These are phyloP conservation scores for Funneliformis caledonium DNA, from an alignment of 371 early-diverging fungal genomes.

Conservation along the genomic window DNA sequence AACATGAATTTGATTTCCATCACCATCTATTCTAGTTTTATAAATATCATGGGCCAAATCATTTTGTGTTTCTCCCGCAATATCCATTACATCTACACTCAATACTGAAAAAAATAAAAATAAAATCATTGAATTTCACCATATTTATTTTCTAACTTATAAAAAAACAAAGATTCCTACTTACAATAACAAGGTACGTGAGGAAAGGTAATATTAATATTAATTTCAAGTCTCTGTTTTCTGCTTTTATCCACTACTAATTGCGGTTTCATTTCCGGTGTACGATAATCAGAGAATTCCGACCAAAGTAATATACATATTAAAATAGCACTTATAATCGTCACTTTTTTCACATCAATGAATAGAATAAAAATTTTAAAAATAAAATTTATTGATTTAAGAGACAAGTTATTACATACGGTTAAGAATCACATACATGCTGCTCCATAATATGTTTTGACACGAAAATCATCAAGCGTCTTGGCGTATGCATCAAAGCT, in stretches of 20 bases:
- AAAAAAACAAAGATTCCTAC: slow-evolving; percentile 33
- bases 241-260: slow-evolving; percentile 85
- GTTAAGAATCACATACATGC: slow-evolving; percentile 55
- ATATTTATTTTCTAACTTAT: background rate
- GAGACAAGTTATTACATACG: background rate
- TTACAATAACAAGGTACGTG: slow-evolving; percentile 89
- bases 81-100: slow-evolving; percentile 88
- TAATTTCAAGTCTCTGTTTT: slow-evolving; percentile 88
- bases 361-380: background rate
- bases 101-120: slow-evolving; percentile 12
- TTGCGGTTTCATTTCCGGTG: slow-evolving; percentile 69
- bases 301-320: slow-evolving; percentile 77
- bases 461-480: slow-evolving; percentile 93
- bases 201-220: slow-evolving; percentile 90
- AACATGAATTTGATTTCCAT: slow-evolving; percentile 67
- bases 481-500: slow-evolving; percentile 95
- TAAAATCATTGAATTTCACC: background rate
- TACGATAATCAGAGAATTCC: slow-evolving; percentile 82
- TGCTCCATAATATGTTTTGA: slow-evolving; percentile 88
- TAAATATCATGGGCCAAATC: slow-evolving; percentile 80
- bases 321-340: slow-evolving; percentile 74
- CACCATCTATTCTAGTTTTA: slow-evolving; percentile 76
- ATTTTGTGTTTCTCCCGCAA: slow-evolving; percentile 87
- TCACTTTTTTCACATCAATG: slow-evolving; percentile 65
- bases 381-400: background rate